Evolutionary conservation across 2,329 filamentous ascomycete genomes (phyloP).

Genomic region (Cytospora paraplurivora): DNA sequence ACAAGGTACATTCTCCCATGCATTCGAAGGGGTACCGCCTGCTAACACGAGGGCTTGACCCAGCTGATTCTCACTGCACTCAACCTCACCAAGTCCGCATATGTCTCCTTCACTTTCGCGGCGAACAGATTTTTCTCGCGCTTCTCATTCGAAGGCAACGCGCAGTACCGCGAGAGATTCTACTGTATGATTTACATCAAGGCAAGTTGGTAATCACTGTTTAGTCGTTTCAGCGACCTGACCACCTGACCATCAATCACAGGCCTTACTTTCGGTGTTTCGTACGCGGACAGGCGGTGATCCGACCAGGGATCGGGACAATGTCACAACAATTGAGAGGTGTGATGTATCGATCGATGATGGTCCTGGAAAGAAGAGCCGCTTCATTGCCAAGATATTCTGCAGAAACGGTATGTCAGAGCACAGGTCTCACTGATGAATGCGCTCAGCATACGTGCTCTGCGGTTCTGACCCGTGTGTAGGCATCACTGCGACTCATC

Average conservation of each 20-base stretch:
- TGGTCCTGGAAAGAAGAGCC: constrained; percentile 68
- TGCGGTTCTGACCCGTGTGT: constrained; percentile 3
- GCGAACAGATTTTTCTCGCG: constrained; percentile 70
- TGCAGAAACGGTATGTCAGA: constrained; percentile 65
- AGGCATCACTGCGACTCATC: constrained; percentile 77
- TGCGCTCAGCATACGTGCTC: background rate
- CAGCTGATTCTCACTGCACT: constrained; percentile 74
- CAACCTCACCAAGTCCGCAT: constrained; percentile 80
- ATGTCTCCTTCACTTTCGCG: constrained; percentile 71
- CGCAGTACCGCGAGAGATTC: constrained; percentile 61
- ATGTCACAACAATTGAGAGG: constrained; percentile 70
- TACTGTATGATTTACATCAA: constrained; percentile 76
- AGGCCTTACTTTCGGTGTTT: constrained; percentile 74
- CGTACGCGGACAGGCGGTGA: constrained; percentile 65
- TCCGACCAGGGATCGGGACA: constrained; percentile 57
- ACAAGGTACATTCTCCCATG: constrained; percentile 53
- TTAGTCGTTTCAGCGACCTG: background rate
- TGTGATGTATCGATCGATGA: constrained; percentile 77
- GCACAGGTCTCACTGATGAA: background rate
- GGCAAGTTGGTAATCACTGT: constrained; percentile 41
- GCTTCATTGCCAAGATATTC: constrained; percentile 72
- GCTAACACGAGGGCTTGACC: constrained; percentile 10
- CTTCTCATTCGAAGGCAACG: constrained; percentile 64
- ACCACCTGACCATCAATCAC: constrained; percentile 13
- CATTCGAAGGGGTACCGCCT: background rate